A percentile compares a stretch with the other conserved stretches of the same genome.
Evolutionary conservation across 2,329 filamentous ascomycete species (phyloP).

Genomic region (Paracoccidioides brasiliensis): DNA sequence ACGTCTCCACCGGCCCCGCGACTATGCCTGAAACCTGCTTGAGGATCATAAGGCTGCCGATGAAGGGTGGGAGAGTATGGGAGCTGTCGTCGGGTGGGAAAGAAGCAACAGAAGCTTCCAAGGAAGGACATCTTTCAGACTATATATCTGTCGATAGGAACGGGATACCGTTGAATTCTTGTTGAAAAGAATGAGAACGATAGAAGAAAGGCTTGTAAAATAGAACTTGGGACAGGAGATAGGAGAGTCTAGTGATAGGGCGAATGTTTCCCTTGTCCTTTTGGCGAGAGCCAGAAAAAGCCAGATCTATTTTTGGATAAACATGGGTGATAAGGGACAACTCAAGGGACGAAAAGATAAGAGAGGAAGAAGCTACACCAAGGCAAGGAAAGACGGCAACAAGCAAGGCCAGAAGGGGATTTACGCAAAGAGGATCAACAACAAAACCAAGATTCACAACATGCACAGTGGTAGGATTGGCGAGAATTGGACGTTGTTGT

Average conservation of each 20-base stretch:
- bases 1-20: slow-evolving; percentile 5
- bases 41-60: neutral
- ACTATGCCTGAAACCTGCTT: slow-evolving; percentile 7
- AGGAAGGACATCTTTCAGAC: slow-evolving; percentile 15
- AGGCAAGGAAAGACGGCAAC: neutral
- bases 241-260: neutral
- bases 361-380: neutral
- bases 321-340: neutral
- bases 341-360: too few species aligned
- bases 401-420: neutral
- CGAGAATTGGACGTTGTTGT: neutral
- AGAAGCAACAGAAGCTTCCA: slow-evolving; percentile 16
- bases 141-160: neutral
- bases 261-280: neutral
- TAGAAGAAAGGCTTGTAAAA: neutral
- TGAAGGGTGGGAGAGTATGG: slow-evolving; percentile 1
- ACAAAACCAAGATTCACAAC: neutral
- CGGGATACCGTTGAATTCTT: neutral
- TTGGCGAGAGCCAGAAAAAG: neutral
- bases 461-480: neutral
- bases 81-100: slow-evolving; percentile 6
- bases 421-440: neutral
- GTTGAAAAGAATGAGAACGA: neutral
- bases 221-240: neutral
- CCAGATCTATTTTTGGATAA: neutral